Conservation (phyloP, 2,329 filamentous ascomycete genomes). For the Chrysosporium keratinophilum region DNA sequence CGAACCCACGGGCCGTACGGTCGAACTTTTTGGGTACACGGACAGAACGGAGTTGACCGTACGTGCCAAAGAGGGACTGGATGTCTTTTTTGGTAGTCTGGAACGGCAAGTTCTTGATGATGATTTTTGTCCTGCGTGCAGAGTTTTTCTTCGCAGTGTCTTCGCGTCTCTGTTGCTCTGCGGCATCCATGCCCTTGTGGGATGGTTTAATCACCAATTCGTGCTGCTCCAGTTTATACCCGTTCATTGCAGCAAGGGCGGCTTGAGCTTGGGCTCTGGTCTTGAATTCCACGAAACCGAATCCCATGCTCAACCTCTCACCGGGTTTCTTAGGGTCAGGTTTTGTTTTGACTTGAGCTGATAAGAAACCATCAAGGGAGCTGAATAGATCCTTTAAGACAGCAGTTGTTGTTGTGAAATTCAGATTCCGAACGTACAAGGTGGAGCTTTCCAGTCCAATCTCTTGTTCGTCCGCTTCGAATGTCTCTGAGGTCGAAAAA, state of each 20-base stretch:
- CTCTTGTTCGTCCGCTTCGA: conserved; percentile 29
- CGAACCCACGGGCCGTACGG: conserved; percentile 78
- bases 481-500: conserved; percentile 35
- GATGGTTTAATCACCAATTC: conserved; percentile 75
- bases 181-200: conserved; percentile 51
- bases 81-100: conserved; percentile 91
- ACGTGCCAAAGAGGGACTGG: conserved; percentile 70
- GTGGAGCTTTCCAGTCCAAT: conserved; percentile 55
- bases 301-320: conserved; percentile 89
- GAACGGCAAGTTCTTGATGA: conserved; percentile 97
- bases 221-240: conserved; percentile 76
- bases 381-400: conserved; percentile 67
- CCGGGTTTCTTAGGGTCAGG: conserved; percentile 82
- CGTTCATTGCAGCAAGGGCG: conserved; percentile 77
- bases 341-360: conserved; percentile 85
- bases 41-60: conserved; percentile 84
- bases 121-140: conserved; percentile 73
- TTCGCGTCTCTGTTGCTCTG: conserved; percentile 48
- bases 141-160: conserved; percentile 73
- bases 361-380: conserved; percentile 75
- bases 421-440: conserved; percentile 86
- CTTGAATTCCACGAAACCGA: conserved; percentile 85
- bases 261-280: conserved; percentile 67
- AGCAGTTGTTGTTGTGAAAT: conserved; percentile 75
- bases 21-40: conserved; percentile 94